phyloP scores from a whole-genome alignment of 257 asterid species.

The Ilex asprella region DNA sequence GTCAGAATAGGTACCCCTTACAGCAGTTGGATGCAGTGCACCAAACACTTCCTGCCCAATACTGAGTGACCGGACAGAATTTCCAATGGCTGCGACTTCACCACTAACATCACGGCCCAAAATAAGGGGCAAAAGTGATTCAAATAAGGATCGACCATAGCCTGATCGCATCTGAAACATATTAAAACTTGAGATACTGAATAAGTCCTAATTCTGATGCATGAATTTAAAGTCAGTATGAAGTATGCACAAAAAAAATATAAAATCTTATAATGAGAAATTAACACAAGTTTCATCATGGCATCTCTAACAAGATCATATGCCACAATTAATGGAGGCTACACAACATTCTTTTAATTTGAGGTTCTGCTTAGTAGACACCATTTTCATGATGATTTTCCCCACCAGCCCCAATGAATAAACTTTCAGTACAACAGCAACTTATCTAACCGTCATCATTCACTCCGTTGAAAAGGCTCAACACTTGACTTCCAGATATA shows the following conservation, averaged over 20 bases:
- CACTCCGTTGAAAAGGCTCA: no score
- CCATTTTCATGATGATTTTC: background rate
- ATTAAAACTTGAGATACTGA: slow-evolving; percentile 5
- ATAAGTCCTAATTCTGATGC: slow-evolving; percentile 6
- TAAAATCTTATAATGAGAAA: background rate
- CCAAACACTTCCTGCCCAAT: slow-evolving; percentile 97
- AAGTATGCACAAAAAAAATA: background rate
- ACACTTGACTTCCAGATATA: no score
- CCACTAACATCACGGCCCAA: slow-evolving; percentile 98
- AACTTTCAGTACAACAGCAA: no score
- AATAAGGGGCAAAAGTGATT: slow-evolving; percentile 77
- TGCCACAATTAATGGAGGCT: background rate
- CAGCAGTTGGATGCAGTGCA: slow-evolving; percentile 95
- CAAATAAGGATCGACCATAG: slow-evolving; percentile 90
- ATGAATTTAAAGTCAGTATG: background rate
- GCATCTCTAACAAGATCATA: background rate
- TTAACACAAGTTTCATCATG: background rate
- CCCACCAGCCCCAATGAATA: background rate
- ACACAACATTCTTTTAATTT: no score
- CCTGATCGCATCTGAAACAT: slow-evolving; percentile 79
- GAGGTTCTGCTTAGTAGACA: no score
- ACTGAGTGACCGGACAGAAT: slow-evolving; percentile 51
- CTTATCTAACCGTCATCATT: no score
- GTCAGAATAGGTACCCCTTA: slow-evolving; percentile 94
- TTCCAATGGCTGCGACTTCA: slow-evolving; percentile 83